Conservation (phyloP, 345 rosid genomes). For the Kandelia obovata region DNA sequence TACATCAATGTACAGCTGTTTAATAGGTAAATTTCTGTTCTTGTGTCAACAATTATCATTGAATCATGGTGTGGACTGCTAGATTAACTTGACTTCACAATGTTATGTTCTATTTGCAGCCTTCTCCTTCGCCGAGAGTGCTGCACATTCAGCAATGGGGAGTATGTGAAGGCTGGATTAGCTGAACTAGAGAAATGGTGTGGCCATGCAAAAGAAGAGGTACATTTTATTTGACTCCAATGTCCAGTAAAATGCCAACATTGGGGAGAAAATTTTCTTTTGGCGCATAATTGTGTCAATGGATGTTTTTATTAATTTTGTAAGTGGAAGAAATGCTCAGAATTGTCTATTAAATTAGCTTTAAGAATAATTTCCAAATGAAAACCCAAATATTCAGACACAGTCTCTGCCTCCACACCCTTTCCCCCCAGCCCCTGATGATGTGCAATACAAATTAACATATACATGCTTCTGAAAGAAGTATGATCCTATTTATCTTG, state of each 20-base stretch:
- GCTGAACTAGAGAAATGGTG: slow-evolving; percentile 31
- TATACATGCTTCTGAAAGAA: no score
- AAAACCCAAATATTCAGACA: no score
- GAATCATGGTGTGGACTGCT: neutral
- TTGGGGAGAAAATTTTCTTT: no score
- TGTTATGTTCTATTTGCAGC: slow-evolving; percentile 13
- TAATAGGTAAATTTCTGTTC: slow-evolving; percentile 23
- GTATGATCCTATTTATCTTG: no score
- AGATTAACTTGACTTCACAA: neutral
- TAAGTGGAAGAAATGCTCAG: neutral
- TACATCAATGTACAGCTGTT: slow-evolving; percentile 26
- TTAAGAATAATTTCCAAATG: no score
- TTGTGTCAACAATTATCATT: neutral
- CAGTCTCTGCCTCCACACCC: no score
- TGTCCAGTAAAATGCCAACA: neutral
- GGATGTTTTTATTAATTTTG: neutral
- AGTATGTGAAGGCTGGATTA: slow-evolving; percentile 29
- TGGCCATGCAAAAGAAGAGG: slow-evolving; percentile 27
- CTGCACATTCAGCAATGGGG: slow-evolving; percentile 30
- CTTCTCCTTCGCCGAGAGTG: slow-evolving; percentile 29
- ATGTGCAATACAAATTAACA: no score
- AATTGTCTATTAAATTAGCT: no score
- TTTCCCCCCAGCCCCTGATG: no score
- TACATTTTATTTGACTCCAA: slow-evolving; percentile 6
- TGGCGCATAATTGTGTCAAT: no score